Base-by-base conservation (phyloP, 139 green algal genomes). In the Yamagishiella unicocca region DNA sequence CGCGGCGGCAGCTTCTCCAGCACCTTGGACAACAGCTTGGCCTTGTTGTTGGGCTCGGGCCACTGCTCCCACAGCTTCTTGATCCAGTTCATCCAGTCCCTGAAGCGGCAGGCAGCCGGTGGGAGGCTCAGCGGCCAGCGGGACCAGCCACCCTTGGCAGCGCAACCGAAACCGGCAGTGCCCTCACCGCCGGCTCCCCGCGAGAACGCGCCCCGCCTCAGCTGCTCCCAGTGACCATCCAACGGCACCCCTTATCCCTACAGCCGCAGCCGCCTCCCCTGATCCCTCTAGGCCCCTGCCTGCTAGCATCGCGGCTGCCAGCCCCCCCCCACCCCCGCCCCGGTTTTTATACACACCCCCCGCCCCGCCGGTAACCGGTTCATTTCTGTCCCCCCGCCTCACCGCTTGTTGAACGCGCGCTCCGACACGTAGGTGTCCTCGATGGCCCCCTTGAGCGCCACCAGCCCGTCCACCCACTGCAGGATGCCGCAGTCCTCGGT, bases 401-500 rank as follows among this genome's bases (percentile, higher is more conserved):
- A 82, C 83, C 29, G 82, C 4, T 70, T 4, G 50, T 61, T 79
- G 79, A 81, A 94, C 19, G 95, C 46, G 54, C 92, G 88, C 33
- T 95, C 93, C 4, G 88, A 74, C 0, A 80, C 43, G 90, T 97
- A 97, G n/a, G 90, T 81, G 50, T 96, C 93, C 80, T 93, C 88
- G 40, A 91, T 90, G 4, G 81, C 85, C 4, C 43, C 62, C 79
- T 95, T 95, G 92, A 93, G 90, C 24, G 92, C 53, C 37, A 79
- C 58, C 64, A 95, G 89, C 45, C 91, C 72, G 42, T 93, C 87
- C 21, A 95, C 84, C 92, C 92, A 95, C 80, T 95, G 87, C 73
- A 98, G 91, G 43, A 99, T 92, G 53, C 97, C 97, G 75, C 95
- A 98, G 88, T 99, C 96, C 33, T 99, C 97, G 6, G 95, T 96